These are phyloP conservation scores for Aspergillus calidoustus DNA, from an alignment of 2,329 filamentous ascomycete genomes.

Conservation along the genomic window DNA sequence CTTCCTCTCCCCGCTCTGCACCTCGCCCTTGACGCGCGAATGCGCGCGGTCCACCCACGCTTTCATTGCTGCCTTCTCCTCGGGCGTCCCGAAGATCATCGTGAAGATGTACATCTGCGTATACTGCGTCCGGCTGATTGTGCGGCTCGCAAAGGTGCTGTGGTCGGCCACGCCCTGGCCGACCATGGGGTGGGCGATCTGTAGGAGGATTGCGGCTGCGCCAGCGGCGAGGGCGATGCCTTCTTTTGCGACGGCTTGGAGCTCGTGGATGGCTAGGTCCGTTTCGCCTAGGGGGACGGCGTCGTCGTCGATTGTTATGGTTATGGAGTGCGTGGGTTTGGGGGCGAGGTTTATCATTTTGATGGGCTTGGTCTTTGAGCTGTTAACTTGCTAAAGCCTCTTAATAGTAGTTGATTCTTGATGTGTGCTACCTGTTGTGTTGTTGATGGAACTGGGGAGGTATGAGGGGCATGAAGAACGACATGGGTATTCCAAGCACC, in stretches of 20 bases:
- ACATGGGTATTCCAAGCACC: not conserved
- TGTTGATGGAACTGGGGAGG: not conserved
- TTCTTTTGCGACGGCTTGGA: conserved; percentile 40
- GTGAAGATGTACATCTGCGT: conserved; percentile 48
- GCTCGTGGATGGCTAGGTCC: not conserved
- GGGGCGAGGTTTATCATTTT: conserved; percentile 1
- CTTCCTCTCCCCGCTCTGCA: not conserved
- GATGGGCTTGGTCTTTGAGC: not conserved
- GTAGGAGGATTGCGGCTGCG: conserved; percentile 44
- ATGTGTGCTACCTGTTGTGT: not conserved
- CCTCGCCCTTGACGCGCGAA: conserved; percentile 34
- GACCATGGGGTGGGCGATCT: conserved; percentile 46
- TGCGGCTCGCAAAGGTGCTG: conserved; percentile 43
- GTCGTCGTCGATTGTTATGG: conserved; percentile 1
- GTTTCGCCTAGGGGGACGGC: not conserved
- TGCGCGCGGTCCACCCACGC: conserved; percentile 42
- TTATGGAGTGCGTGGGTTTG: conserved; percentile 12
- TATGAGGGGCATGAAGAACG: not conserved
- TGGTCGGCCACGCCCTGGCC: conserved; percentile 43
- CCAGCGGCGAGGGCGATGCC: conserved; percentile 41
- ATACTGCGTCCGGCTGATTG: conserved; percentile 39
- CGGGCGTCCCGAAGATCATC: conserved; percentile 40
- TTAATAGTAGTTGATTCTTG: not conserved
- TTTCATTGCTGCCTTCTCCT: conserved; percentile 38
- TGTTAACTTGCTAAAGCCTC: too few relatives aligned